Evolutionary conservation across 257 asterid species (phyloP).

Genomic region (Lantana camara): DNA sequence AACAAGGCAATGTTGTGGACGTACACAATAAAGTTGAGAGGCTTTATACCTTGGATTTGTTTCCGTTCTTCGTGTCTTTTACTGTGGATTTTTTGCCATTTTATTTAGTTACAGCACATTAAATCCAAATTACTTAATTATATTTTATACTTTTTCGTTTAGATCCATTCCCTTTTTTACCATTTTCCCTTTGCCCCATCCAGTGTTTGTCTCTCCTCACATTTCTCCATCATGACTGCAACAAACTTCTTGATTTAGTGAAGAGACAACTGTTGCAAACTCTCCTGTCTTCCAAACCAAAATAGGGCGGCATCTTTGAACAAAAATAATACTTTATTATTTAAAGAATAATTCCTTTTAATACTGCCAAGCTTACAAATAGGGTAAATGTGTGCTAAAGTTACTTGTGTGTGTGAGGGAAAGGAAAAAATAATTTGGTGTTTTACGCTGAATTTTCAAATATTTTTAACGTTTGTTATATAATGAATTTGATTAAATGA

Average conservation of each 20-base stretch:
- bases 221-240: slow-evolving; percentile 21
- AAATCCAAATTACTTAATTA: slow-evolving; percentile 27
- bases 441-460: too few relatives aligned
- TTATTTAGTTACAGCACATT: slow-evolving; percentile 37
- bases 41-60: slow-evolving; percentile 60
- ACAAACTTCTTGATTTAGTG: slow-evolving; percentile 23
- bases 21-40: slow-evolving; percentile 39
- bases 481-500: too few relatives aligned
- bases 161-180: slow-evolving; percentile 7
- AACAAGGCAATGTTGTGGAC: slow-evolving; percentile 29
- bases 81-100: slow-evolving; percentile 34
- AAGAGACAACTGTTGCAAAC: not conserved
- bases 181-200: slow-evolving; percentile 8
- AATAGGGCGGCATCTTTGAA: not conserved
- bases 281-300: not conserved
- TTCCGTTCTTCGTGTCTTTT: slow-evolving; percentile 47
- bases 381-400: too few relatives aligned
- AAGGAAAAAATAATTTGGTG: too few relatives aligned
- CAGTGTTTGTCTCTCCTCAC: not conserved
- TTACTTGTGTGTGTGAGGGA: too few relatives aligned
- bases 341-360: not conserved
- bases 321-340: not conserved
- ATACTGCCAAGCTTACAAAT: too few relatives aligned
- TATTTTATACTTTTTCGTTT: slow-evolving; percentile 39
- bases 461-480: too few relatives aligned